These are phyloP conservation scores for Bondarzewia mesenterica DNA, from an alignment of 1,284 basidiomycete species.

Conservation along the genomic window DNA sequence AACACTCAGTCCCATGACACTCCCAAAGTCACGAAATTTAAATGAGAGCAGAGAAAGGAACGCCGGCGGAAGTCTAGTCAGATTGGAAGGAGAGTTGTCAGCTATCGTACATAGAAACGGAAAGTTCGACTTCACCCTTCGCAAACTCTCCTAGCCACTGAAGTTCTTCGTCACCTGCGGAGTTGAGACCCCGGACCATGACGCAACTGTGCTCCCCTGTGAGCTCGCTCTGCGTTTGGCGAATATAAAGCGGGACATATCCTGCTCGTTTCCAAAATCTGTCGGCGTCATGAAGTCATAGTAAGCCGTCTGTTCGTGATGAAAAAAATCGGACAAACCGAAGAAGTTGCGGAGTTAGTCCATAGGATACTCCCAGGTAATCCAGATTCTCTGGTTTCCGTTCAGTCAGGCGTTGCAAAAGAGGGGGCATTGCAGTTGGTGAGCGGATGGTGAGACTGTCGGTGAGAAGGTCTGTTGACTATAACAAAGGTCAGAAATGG, in stretches of 20 bases:
- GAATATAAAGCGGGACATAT: slow-evolving; percentile 87
- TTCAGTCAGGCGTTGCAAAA: slow-evolving; percentile 88
- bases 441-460: slow-evolving; percentile 75
- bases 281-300: slow-evolving; percentile 1
- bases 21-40: slow-evolving; percentile 91
- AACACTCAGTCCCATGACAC: slow-evolving; percentile 81
- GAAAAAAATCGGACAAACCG: slow-evolving; percentile 33
- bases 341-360: slow-evolving; percentile 83
- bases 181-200: slow-evolving; percentile 80
- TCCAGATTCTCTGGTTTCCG: slow-evolving; percentile 87
- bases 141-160: slow-evolving; percentile 90
- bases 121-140: slow-evolving; percentile 61
- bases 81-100: neutral
- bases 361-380: slow-evolving; percentile 96
- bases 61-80: slow-evolving; percentile 81
- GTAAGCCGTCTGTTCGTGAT: neutral
- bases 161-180: slow-evolving; percentile 50
- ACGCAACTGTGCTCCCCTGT: slow-evolving; percentile 97
- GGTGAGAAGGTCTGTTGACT: slow-evolving; percentile 52
- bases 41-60: slow-evolving; percentile 89
- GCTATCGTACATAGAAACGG: neutral
- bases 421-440: slow-evolving; percentile 80
- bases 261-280: slow-evolving; percentile 96
- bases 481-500: neutral
- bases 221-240: slow-evolving; percentile 90